A percentile compares a stretch with the other conserved stretches of the same genome.
Evolutionary conservation across 1,284 basidiomycete species (phyloP).

Genomic region (Leccinum subrobustum): DNA sequence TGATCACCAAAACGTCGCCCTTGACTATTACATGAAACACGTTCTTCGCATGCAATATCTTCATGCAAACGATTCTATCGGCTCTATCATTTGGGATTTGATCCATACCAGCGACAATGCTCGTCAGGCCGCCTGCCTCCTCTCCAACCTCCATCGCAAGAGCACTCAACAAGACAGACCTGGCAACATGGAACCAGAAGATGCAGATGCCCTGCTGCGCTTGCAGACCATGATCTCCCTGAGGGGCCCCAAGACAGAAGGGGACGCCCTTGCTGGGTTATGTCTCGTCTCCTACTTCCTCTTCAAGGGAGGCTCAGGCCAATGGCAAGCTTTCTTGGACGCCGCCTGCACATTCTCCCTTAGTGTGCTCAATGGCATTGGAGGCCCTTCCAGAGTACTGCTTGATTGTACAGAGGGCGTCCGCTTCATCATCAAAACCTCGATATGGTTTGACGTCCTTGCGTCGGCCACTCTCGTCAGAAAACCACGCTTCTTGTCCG

Average conservation of each 20-base stretch:
- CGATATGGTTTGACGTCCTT: constrained; percentile 84
- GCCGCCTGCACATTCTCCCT: constrained; percentile 56
- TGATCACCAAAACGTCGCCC: constrained; percentile 19
- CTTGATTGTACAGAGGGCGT: constrained; percentile 43
- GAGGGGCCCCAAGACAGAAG: constrained; percentile 41
- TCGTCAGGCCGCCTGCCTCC: constrained; percentile 55
- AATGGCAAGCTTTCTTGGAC: constrained; percentile 64
- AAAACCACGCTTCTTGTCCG: constrained; percentile 53
- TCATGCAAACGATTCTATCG: constrained; percentile 55
- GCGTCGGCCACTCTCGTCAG: constrained; percentile 66
- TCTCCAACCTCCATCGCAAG: constrained; percentile 36
- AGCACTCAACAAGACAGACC: constrained; percentile 19
- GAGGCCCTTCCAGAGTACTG: constrained; percentile 48
- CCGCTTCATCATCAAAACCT: constrained; percentile 74
- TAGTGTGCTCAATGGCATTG: constrained; percentile 40
- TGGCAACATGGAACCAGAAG: constrained; percentile 27
- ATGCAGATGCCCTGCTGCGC: constrained; percentile 27
- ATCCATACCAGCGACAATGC: constrained; percentile 39
- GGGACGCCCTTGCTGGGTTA: constrained; percentile 74
- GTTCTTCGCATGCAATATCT: constrained; percentile 68
- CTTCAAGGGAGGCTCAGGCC: constrained; percentile 68
- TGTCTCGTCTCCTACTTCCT: constrained; percentile 72
- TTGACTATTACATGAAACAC: constrained; percentile 38
- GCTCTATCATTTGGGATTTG: constrained; percentile 45
- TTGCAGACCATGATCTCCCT: constrained; percentile 26